These are phyloP conservation scores for Dothidotthia symphoricarpi DNA, from an alignment of 2,329 filamentous ascomycete species.

Conservation along the genomic window DNA sequence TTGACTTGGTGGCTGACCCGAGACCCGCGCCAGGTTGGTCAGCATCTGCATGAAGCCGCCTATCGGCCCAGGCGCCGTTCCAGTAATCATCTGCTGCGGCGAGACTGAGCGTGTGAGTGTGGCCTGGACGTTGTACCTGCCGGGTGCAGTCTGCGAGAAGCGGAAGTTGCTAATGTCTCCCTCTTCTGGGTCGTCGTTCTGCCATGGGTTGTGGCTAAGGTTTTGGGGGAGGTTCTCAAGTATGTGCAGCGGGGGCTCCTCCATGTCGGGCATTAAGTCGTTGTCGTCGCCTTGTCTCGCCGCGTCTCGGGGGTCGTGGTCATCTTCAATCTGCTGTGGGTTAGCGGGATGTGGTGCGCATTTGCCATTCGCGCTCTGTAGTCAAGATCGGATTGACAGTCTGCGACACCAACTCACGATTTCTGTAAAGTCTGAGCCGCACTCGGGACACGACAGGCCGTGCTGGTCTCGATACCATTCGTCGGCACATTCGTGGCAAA, in stretches of 20 bases:
- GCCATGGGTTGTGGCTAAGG: constrained; percentile 51
- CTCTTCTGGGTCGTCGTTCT: constrained; percentile 51
- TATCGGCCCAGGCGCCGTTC: constrained; percentile 29
- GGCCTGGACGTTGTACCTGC: constrained; percentile 36
- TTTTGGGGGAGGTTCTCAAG: constrained; percentile 18
- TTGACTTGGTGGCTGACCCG: constrained; percentile 12
- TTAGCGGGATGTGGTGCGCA: constrained; percentile 16
- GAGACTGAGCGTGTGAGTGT: constrained; percentile 37
- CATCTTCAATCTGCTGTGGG: constrained; percentile 46
- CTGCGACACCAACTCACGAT: constrained; percentile 61
- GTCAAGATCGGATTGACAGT: constrained; percentile 7
- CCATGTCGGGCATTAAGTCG: constrained; percentile 30
- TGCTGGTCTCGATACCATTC: constrained; percentile 77
- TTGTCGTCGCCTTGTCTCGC: constrained; percentile 31
- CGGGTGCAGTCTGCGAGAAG: constrained; percentile 39
- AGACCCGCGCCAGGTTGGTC: constrained; percentile 45
- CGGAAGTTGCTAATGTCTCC: constrained; percentile 50
- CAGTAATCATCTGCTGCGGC: constrained; percentile 18
- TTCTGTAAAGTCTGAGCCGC: constrained; percentile 75
- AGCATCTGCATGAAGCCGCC: constrained; percentile 50
- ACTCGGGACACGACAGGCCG: constrained; percentile 72
- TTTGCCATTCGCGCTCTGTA: background rate
- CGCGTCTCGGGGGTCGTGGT: constrained; percentile 62
- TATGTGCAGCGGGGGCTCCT: constrained; percentile 15
- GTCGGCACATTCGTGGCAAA: constrained; percentile 75